phyloP scores from a whole-genome alignment of 2,329 filamentous ascomycete species.

The Nemania serpens region DNA sequence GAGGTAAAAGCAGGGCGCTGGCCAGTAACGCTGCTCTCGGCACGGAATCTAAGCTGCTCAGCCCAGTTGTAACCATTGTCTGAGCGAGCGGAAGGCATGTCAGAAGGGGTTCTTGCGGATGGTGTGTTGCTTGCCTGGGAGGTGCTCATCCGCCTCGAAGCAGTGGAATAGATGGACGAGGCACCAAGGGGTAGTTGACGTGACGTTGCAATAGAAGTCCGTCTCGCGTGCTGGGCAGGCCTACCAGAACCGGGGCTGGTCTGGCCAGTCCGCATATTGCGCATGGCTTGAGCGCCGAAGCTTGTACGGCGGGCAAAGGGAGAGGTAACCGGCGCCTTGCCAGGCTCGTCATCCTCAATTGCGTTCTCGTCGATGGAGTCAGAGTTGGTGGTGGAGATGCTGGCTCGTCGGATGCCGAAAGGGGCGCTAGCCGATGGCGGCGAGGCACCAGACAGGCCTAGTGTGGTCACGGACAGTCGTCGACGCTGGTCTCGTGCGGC shows the following conservation, averaged over 20 bases:
- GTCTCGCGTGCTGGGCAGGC: conserved; percentile 46
- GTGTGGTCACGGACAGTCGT: conserved; percentile 73
- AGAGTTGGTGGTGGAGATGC: conserved; percentile 69
- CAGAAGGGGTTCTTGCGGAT: conserved; percentile 65
- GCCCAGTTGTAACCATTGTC: conserved; percentile 97
- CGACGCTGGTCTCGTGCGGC: conserved; percentile 57
- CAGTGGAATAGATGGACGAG: conserved; percentile 40
- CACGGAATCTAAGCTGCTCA: conserved; percentile 90
- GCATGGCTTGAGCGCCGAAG: conserved; percentile 81
- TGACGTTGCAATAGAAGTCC: conserved; percentile 36
- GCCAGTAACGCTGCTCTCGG: conserved; percentile 74
- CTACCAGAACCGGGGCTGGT: conserved; percentile 68
- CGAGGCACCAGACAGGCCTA: conserved; percentile 74
- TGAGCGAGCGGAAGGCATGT: conserved; percentile 66
- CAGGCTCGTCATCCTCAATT: conserved; percentile 69
- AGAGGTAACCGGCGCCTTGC: conserved; percentile 66
- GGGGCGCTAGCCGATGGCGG: conserved; percentile 58
- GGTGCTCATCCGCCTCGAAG: conserved; percentile 42
- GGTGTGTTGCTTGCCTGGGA: conserved; percentile 65
- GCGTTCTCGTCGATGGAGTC: conserved; percentile 73
- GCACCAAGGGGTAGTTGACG: conserved; percentile 44
- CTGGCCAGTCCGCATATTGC: conserved; percentile 66
- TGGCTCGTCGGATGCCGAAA: conserved; percentile 64
- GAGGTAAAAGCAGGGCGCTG: conserved; percentile 61
- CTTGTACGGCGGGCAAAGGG: conserved; percentile 86